phyloP scores from a whole-genome alignment of 495 filamentous ascomycete genomes.

The Tuber aestivum region DNA sequence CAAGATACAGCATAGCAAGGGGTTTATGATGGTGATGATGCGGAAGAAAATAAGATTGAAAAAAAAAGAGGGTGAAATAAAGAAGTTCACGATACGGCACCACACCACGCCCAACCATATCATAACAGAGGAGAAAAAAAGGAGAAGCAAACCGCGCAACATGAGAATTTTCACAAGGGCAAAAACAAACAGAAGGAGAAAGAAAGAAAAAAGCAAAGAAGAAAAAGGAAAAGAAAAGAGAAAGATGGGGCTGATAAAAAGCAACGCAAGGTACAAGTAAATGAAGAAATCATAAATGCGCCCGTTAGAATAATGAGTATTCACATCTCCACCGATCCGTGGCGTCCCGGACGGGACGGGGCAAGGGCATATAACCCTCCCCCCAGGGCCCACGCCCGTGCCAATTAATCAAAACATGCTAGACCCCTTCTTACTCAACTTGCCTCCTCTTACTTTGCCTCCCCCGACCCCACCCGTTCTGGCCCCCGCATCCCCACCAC shows the following conservation, averaged over 20 bases:
- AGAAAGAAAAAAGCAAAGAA: background rate
- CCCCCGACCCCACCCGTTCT: constrained; percentile 4
- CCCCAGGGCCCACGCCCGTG: background rate
- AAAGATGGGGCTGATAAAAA: background rate
- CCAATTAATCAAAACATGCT: constrained; percentile 30
- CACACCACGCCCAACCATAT: no score
- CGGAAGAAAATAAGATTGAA: background rate
- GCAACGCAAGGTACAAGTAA: background rate
- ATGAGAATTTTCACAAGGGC: background rate
- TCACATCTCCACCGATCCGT: background rate
- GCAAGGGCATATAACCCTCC: background rate
- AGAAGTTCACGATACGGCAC: no score
- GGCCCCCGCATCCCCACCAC: constrained; percentile 12
- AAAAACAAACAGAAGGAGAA: background rate
- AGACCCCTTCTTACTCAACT: constrained; percentile 36
- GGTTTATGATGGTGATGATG: background rate
- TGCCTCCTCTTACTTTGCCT: constrained; percentile 19
- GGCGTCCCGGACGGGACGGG: background rate
- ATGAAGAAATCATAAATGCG: background rate
- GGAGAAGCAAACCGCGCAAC: background rate
- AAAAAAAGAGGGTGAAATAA: no score
- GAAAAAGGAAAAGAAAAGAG: background rate
- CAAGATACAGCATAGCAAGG: background rate
- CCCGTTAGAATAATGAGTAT: background rate
- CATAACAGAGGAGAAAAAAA: background rate